phyloP scores from a whole-genome alignment of 805 yeast genomes.

The Candida yuanshanica region DNA sequence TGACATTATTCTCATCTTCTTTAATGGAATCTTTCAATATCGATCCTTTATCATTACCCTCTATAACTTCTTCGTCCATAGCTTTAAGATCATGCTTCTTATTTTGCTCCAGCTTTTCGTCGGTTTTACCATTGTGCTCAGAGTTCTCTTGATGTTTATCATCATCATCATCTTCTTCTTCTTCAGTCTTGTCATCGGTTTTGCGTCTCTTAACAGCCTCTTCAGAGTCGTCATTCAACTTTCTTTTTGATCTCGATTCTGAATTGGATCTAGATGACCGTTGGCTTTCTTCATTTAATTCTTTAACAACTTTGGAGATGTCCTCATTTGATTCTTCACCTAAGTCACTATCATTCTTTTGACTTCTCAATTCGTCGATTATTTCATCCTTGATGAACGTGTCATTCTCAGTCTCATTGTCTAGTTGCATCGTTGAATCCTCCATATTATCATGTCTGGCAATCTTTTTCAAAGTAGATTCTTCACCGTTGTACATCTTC shows the following conservation, averaged over 20 bases:
- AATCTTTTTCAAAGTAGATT: conserved; percentile 36
- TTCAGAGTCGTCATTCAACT: conserved; percentile 3
- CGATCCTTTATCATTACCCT: no score
- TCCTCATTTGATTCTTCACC: conserved; percentile 19
- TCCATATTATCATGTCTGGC: conserved; percentile 25
- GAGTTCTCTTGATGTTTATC: no score
- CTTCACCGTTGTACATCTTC: conserved; percentile 52
- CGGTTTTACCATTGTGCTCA: no score
- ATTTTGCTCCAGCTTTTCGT: no score
- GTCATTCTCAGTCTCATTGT: conserved; percentile 14
- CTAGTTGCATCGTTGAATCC: conserved; percentile 13
- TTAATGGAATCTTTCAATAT: conserved; percentile 3
- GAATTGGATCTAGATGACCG: conserved; percentile 3
- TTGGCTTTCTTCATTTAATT: conserved; percentile 10
- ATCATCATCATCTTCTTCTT: conserved; percentile 14
- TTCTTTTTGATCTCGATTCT: conserved; percentile 13
- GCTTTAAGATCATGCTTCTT: no score
- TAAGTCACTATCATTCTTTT: conserved; percentile 17
- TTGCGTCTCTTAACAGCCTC: conserved; percentile 19
- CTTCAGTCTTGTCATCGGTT: conserved; percentile 10
- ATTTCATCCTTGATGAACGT: conserved; percentile 21
- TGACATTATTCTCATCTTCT: background rate
- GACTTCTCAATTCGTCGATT: conserved; percentile 14
- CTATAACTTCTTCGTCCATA: no score
- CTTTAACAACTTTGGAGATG: conserved; percentile 18